Base-by-base conservation (phyloP, 208 protist genomes). In the Blastocrithidia nonstop region DNA sequence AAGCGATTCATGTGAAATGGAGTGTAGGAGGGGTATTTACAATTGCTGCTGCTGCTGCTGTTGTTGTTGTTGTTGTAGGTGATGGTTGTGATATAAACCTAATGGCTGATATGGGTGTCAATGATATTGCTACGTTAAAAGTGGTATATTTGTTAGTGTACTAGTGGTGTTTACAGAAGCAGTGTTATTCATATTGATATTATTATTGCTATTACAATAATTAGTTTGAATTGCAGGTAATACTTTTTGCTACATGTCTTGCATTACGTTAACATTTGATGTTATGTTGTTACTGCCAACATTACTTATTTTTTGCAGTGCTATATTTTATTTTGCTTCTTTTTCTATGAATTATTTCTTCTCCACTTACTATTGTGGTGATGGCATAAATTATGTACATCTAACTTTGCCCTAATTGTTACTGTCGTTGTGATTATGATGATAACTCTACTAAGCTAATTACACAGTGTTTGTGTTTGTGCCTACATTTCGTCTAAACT, bases 1-100 rank as follows among this genome's bases (percentile, higher is more conserved):
- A 23, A 35, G 15, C n/a, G 4, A 40, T n/a, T 15, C 32, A 54
- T 20, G 41, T 62, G 17, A 62, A 45, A 26, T 62, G 24, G 33
- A 26, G 6, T 41, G 15, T 13, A 16, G 17, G 38, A 24, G 19
- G 17, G 28, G 36, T 25, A 8, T 36, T 22, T 11, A 6, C 11
- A 21, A 29, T 38, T 7, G 36, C 15, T 16, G 31, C 8, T 25
- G 42, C 19, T 28, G 20, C 53, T 17, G 22, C 32, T 40, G 36
- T 20, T 32, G 53, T 8, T 11, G 44, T 47, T 29, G 45, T 7
- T 35, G 29, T 35, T 35, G 29, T n/a, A 35, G 11, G 29, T 35
- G n/a, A n/a, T 35, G 11, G 29, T 35, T 15, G 29, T n/a, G 11
- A n/a, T n/a, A 15, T n/a, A 15, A n/a, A 11, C 11, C n/a, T n/a